Conservation (phyloP, 2,329 filamentous ascomycete species). For the Calonectria hongkongensis region DNA sequence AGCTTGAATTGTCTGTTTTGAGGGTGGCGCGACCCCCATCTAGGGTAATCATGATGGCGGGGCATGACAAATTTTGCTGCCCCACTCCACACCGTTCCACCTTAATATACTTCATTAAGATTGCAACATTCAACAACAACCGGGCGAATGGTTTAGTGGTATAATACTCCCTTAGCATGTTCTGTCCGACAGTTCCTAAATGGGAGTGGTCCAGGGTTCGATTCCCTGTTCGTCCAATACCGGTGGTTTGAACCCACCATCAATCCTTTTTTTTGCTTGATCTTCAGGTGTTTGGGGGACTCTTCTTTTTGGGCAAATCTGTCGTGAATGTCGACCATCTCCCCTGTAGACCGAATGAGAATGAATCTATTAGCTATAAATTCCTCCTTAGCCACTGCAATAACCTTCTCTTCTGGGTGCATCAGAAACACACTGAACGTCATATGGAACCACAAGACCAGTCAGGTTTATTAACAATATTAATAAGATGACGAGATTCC, state of each 20-base stretch:
- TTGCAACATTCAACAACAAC: not conserved
- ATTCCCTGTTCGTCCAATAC: slow-evolving; percentile 54
- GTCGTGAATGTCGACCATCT: too few relatives aligned
- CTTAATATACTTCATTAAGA: slow-evolving; percentile 1
- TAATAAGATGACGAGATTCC: too few relatives aligned
- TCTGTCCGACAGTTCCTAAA: slow-evolving; percentile 45
- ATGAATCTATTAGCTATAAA: too few relatives aligned
- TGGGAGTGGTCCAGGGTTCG: slow-evolving; percentile 56
- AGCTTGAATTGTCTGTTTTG: not conserved
- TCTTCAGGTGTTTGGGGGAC: too few relatives aligned
- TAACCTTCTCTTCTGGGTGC: too few relatives aligned
- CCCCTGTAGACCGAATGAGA: too few relatives aligned
- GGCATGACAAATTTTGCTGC: slow-evolving; percentile 7
- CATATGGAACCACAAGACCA: too few relatives aligned
- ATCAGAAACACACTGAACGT: too few relatives aligned
- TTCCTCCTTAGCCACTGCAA: too few relatives aligned
- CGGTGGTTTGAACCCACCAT: slow-evolving; percentile 46
- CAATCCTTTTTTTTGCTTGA: slow-evolving; percentile 31
- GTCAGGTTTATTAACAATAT: not conserved
- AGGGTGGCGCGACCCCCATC: not conserved
- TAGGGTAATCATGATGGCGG: slow-evolving; percentile 27
- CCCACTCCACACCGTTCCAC: not conserved
- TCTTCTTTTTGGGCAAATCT: not conserved
- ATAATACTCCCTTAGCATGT: slow-evolving; percentile 56
- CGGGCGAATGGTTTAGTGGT: slow-evolving; percentile 56